Percentiles rank a stretch among this genome's conserved stretches.
These are phyloP conservation scores for Pseudopithomyces maydicus DNA, from an alignment of 2,329 filamentous ascomycete species.

Conservation along the genomic window DNA sequence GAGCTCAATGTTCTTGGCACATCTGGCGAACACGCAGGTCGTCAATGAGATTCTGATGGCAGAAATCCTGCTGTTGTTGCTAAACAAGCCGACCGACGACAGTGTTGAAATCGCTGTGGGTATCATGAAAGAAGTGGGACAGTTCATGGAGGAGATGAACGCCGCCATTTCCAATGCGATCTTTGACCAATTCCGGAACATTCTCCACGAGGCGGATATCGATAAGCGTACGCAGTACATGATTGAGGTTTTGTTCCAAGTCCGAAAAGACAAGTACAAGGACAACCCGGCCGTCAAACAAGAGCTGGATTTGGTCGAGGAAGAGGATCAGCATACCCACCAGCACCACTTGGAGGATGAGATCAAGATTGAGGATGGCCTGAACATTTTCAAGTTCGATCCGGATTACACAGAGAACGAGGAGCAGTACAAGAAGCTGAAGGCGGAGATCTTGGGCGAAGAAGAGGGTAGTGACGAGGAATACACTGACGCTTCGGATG, in stretches of 20 bases:
- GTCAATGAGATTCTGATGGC: slow-evolving; percentile 91
- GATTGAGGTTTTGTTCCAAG: slow-evolving; percentile 97
- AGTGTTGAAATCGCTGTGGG: slow-evolving; percentile 97
- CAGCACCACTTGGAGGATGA: slow-evolving; percentile 76
- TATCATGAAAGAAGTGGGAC: slow-evolving; percentile 88
- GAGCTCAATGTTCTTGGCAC: slow-evolving; percentile 91
- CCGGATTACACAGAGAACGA: slow-evolving; percentile 89
- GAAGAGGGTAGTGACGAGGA: slow-evolving; percentile 73
- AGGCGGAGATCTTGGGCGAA: slow-evolving; percentile 92
- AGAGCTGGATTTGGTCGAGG: slow-evolving; percentile 92
- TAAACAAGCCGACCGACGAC: slow-evolving; percentile 96
- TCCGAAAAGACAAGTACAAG: slow-evolving; percentile 95
- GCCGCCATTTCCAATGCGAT: slow-evolving; percentile 83
- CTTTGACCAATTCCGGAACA: slow-evolving; percentile 94
- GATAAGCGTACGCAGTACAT: slow-evolving; percentile 99
- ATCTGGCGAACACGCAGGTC: slow-evolving; percentile 95
- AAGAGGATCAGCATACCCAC: slow-evolving; percentile 98
- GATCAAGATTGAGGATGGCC: slow-evolving; percentile 78
- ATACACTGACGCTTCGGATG: slow-evolving; percentile 67
- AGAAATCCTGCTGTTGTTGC: slow-evolving; percentile 86
- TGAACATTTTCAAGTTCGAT: slow-evolving; percentile 97
- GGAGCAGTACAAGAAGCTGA: slow-evolving; percentile 84
- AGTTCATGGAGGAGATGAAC: slow-evolving; percentile 96
- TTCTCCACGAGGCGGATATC: slow-evolving; percentile 94
- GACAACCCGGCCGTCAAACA: slow-evolving; percentile 90